Percentiles rank a stretch among this genome's conserved stretches.
phyloP scores from a whole-genome alignment of 139 green algal species.

The Closterium sp. region DNA sequence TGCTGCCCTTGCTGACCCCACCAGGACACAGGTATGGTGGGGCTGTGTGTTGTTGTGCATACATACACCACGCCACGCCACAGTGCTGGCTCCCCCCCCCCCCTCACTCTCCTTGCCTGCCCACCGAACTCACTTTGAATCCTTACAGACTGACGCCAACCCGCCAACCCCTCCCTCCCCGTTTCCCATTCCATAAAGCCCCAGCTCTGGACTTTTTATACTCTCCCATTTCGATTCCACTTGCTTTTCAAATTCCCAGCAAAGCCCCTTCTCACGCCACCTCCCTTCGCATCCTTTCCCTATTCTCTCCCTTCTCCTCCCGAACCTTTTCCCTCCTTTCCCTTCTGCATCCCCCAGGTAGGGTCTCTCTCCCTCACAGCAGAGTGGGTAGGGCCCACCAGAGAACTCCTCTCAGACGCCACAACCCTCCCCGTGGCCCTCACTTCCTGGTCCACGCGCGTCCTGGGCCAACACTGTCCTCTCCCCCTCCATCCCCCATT shows the following conservation, averaged over 20 bases:
- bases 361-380: background rate
- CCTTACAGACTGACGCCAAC: too few species aligned
- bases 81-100: too few species aligned
- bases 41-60: background rate
- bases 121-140: too few species aligned
- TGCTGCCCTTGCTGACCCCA: background rate
- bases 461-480: background rate
- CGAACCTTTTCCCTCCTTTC: too few species aligned
- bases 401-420: background rate
- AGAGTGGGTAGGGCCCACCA: slow-evolving; percentile 4
- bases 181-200: too few species aligned
- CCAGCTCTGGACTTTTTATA: too few species aligned
- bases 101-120: too few species aligned
- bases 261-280: too few species aligned
- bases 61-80: background rate
- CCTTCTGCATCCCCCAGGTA: background rate
- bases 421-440: background rate
- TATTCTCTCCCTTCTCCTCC: background rate
- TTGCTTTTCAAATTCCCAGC: too few species aligned
- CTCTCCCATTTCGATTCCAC: too few species aligned
- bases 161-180: too few species aligned
- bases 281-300: too few species aligned
- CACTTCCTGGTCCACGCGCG: background rate
- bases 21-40: background rate
- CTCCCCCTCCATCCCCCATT: background rate